These are phyloP conservation scores for Fusarium napiforme DNA, from an alignment of 2,329 filamentous ascomycete genomes.

Conservation along the genomic window DNA sequence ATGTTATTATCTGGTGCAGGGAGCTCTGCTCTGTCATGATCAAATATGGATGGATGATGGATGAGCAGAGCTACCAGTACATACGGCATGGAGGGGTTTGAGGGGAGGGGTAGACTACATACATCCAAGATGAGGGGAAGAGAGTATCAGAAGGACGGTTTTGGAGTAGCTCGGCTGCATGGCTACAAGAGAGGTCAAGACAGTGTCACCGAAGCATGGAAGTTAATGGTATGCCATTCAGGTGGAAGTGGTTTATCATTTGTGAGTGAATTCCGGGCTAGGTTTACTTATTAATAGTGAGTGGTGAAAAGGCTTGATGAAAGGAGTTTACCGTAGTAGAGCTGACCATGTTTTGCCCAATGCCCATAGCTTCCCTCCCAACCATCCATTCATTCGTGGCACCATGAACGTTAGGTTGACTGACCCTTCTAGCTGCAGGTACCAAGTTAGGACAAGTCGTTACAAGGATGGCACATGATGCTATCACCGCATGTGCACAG, in stretches of 20 bases:
- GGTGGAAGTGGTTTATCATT: conserved; percentile 20
- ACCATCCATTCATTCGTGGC: conserved; percentile 23
- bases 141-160: conserved; percentile 17
- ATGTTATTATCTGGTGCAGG: background rate
- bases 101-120: conserved; percentile 9
- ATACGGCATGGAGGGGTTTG: background rate
- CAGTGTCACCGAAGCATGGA: conserved; percentile 11
- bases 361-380: conserved; percentile 13
- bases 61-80: background rate
- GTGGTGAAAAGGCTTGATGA: background rate
- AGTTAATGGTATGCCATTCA: background rate
- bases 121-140: conserved; percentile 6
- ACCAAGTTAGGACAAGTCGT: conserved; percentile 38
- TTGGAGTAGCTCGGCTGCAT: conserved; percentile 21
- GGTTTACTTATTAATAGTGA: background rate
- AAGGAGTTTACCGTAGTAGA: background rate
- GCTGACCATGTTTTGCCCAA: conserved; percentile 9
- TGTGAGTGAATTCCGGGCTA: conserved; percentile 22
- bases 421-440: conserved; percentile 36
- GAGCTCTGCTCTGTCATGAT: background rate
- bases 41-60: background rate
- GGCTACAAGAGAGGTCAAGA: conserved; percentile 20
- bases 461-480: conserved; percentile 22
- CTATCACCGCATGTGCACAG: conserved; percentile 5
- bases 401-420: conserved; percentile 15